phyloP scores from a whole-genome alignment of 768 basidiomycete species.

The Saitozyma podzolica region DNA sequence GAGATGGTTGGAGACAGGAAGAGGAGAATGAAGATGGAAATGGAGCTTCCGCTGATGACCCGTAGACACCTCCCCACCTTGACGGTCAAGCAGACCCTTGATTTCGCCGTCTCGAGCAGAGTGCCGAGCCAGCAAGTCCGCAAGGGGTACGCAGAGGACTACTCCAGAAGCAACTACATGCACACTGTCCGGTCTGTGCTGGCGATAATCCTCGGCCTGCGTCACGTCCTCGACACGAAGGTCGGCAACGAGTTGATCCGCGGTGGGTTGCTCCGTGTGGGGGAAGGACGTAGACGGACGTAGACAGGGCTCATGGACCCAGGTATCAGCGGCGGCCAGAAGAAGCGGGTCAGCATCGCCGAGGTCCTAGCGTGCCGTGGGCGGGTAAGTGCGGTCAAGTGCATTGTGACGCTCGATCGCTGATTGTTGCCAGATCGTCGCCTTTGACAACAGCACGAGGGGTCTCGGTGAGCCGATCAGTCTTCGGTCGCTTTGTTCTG shows the following conservation, averaged over 20 bases:
- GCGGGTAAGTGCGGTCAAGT: conserved; percentile 30
- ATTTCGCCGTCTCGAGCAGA: conserved; percentile 43
- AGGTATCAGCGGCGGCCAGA: conserved; percentile 35
- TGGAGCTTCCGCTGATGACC: too few species aligned
- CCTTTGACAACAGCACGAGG: conserved; percentile 40
- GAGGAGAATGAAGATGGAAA: too few species aligned
- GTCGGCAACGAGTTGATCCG: conserved; percentile 54
- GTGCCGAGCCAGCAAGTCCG: conserved; percentile 14
- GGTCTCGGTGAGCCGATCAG: conserved; percentile 19
- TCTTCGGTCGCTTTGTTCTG: too few species aligned
- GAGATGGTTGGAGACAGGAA: too few species aligned
- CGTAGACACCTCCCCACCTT: conserved; percentile 36
- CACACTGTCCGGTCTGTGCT: conserved; percentile 28
- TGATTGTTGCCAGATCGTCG: too few species aligned
- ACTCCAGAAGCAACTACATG: conserved; percentile 54
- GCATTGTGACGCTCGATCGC: too few species aligned
- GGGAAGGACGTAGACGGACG: too few species aligned
- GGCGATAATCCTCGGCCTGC: conserved; percentile 44
- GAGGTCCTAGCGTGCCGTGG: conserved; percentile 44
- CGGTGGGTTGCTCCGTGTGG: conserved; percentile 39
- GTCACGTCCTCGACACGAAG: conserved; percentile 42
- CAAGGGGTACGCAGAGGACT: conserved; percentile 21
- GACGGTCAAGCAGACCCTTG: conserved; percentile 42
- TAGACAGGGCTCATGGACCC: too few species aligned
- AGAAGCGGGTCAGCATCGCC: conserved; percentile 49